phyloP scores from a whole-genome alignment of 768 basidiomycete species.

The Agaricus blazei region DNA sequence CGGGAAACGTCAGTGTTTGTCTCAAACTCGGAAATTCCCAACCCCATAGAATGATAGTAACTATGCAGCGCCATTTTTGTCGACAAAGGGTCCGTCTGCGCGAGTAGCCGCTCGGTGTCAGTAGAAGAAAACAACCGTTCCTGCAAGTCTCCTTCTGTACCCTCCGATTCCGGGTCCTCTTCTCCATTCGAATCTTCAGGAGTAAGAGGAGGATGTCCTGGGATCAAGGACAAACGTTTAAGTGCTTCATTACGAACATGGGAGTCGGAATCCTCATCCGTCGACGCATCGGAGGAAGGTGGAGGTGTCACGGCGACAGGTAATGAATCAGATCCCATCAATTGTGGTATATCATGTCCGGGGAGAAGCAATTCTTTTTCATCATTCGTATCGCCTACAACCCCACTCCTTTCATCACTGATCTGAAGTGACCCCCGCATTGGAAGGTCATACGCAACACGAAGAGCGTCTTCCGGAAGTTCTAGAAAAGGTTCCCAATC shows the following conservation, averaged over 20 bases:
- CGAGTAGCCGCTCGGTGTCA: constrained; percentile 14
- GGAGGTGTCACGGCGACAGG: not conserved
- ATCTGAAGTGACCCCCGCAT: not conserved
- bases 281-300: constrained; percentile 2
- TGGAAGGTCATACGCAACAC: not conserved
- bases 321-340: not conserved
- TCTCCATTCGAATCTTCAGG: not conserved
- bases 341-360: not conserved
- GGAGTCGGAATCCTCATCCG: not conserved
- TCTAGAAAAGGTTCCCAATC: not conserved
- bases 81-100: constrained; percentile 52
- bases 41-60: constrained; percentile 35
- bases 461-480: not conserved
- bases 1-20: not conserved
- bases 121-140: constrained; percentile 35
- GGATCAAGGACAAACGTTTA: not conserved
- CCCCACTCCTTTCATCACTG: not conserved
- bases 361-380: not conserved
- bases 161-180: constrained; percentile 13
- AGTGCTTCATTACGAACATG: not conserved
- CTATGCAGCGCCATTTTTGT: constrained; percentile 58
- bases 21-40: not conserved
- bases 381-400: not conserved
- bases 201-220: not conserved
- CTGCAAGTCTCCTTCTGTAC: constrained; percentile 46